Evolutionary conservation across 129 eudicot genomes (phyloP).

Genomic region (Lonicera japonica): DNA sequence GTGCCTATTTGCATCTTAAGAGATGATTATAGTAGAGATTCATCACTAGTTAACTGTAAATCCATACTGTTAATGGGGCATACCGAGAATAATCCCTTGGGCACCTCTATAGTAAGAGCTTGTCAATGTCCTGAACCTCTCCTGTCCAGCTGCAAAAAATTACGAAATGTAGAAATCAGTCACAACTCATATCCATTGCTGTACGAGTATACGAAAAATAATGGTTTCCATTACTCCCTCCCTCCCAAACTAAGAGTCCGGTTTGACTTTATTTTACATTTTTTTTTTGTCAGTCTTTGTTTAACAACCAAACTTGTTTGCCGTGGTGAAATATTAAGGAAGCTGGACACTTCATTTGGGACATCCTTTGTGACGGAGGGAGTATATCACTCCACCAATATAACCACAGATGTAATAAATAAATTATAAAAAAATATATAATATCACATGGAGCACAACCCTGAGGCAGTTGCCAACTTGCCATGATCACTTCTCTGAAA

Average conservation of each 20-base stretch:
- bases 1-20: too few species aligned
- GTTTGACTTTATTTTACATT: too few species aligned
- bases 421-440: neutral
- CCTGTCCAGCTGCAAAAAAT: constrained; percentile 82
- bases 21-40: too few species aligned
- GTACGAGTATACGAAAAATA: neutral
- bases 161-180: constrained; percentile 14
- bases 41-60: too few species aligned
- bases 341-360: too few species aligned
- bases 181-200: neutral
- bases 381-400: neutral
- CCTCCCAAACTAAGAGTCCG: neutral
- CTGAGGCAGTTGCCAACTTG: constrained; percentile 1
- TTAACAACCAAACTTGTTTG: too few species aligned
- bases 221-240: neutral
- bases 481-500: neutral
- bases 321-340: too few species aligned
- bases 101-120: constrained; percentile 95
- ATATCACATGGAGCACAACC: neutral
- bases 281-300: too few species aligned
- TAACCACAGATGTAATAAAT: neutral
- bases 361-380: too few species aligned
- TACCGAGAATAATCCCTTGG: constrained; percentile 93
- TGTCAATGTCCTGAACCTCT: constrained; percentile 90
- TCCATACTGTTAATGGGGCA: too few species aligned